Evolutionary conservation across 352 stramenopile genomes (phyloP).

Genomic region (Phytophthora ohioensis): DNA sequence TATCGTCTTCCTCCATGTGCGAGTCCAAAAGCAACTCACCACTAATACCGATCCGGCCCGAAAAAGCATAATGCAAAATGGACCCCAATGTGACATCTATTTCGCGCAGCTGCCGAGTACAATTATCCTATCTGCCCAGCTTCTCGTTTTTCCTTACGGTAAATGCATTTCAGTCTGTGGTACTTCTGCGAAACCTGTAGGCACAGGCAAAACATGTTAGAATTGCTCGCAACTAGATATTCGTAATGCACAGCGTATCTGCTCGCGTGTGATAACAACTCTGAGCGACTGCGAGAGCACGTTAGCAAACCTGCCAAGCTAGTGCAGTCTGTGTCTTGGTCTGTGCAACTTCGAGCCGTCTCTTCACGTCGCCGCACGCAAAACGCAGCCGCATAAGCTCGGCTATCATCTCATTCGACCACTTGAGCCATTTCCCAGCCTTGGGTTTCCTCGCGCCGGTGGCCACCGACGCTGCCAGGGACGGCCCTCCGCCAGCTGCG

Average conservation of each 20-base stretch:
- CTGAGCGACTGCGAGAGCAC: not conserved
- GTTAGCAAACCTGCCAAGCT: not conserved
- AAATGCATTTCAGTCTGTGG: not conserved
- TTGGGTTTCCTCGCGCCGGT: not conserved
- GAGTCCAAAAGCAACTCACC: conserved; percentile 1
- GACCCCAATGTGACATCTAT: conserved; percentile 4
- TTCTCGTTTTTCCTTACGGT: conserved; percentile 3
- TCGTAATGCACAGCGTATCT: not conserved
- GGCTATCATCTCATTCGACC: not conserved
- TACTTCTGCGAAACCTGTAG: not conserved
- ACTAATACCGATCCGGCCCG: not conserved
- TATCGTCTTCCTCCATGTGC: not conserved
- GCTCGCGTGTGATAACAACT: not conserved
- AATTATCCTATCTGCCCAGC: not conserved
- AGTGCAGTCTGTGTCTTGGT: not conserved
- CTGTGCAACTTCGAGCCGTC: not conserved
- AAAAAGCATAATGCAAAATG: conserved; percentile 5
- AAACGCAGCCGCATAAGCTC: not conserved
- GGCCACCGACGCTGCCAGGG: too few species aligned
- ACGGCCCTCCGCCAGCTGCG: too few species aligned
- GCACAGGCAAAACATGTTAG: not conserved
- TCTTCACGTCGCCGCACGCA: not conserved
- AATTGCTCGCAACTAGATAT: not conserved
- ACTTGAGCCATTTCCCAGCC: not conserved
- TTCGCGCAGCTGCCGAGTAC: not conserved